Percentiles rank a stretch among this genome's conserved stretches.
These are phyloP conservation scores for Lasiodiplodia gonubiensis DNA, from an alignment of 2,329 filamentous ascomycete genomes.

Conservation along the genomic window DNA sequence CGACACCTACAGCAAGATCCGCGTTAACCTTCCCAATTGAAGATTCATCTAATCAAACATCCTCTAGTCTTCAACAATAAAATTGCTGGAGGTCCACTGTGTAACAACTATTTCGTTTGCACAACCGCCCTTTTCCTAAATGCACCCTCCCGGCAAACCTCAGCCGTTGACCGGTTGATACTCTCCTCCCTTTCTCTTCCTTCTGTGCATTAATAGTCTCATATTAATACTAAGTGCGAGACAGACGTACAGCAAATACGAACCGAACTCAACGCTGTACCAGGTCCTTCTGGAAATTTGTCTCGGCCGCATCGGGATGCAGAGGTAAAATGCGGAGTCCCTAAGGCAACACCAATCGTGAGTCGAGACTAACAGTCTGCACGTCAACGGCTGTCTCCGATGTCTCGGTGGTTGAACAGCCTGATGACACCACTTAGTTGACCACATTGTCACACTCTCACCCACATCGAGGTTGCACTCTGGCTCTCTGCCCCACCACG, in stretches of 20 bases:
- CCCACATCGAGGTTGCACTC: background rate
- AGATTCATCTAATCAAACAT: slow-evolving; percentile 12
- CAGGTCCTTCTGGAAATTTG: slow-evolving; percentile 18
- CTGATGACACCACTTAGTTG: background rate
- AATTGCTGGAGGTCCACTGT: background rate
- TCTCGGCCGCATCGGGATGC: too few species aligned
- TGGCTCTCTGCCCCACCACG: too few species aligned
- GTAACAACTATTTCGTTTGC: background rate
- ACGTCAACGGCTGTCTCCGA: background rate
- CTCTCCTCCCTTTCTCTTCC: background rate
- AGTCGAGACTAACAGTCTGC: background rate
- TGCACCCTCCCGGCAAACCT: background rate
- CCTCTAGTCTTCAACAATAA: background rate
- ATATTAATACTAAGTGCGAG: background rate
- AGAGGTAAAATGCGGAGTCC: background rate
- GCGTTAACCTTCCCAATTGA: background rate
- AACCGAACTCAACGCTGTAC: background rate
- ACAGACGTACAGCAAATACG: slow-evolving; percentile 4
- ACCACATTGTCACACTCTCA: background rate
- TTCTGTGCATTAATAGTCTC: too few species aligned
- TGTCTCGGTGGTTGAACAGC: background rate
- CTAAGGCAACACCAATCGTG: background rate
- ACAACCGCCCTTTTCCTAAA: background rate
- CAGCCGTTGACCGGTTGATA: background rate
- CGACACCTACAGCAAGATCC: slow-evolving; percentile 12